Conservation (phyloP, 345 rosid species). For the Raphanus sativus region DNA sequence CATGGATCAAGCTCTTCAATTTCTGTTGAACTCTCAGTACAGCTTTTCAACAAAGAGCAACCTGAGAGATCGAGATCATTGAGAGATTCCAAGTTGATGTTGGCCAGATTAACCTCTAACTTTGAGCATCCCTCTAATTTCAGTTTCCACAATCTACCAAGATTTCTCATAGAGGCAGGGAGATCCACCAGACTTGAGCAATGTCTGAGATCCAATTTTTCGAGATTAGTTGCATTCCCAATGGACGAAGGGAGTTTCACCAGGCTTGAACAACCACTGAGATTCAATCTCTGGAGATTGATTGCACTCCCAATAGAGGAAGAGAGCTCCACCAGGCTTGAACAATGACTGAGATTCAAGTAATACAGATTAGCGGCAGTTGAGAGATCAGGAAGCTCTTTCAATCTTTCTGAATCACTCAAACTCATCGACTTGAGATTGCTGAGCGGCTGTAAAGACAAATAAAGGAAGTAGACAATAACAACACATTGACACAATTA, state of each 20-base stretch:
- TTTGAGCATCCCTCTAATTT: background rate
- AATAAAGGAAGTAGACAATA: background rate
- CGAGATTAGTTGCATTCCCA: background rate
- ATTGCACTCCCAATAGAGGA: background rate
- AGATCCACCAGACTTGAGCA: background rate
- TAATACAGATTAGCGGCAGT: background rate
- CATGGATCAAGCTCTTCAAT: background rate
- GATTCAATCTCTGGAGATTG: background rate
- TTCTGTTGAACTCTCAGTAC: background rate
- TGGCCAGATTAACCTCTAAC: background rate
- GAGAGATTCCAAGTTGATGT: background rate
- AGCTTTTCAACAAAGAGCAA: background rate
- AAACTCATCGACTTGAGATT: background rate
- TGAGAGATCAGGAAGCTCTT: background rate
- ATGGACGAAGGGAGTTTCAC: background rate
- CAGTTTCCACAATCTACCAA: background rate
- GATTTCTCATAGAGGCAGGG: background rate
- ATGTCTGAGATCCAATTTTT: background rate
- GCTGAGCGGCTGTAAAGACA: background rate
- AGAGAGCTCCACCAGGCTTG: background rate
- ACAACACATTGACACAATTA: background rate
- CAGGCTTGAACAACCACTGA: background rate
- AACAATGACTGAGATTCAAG: background rate
- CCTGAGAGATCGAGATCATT: background rate
- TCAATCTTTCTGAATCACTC: background rate